Evolutionary conservation across 352 stramenopile genomes (phyloP), one percentile per base, ranked within the genome.

Genomic region (Nothophytophthora sp.): DNA sequence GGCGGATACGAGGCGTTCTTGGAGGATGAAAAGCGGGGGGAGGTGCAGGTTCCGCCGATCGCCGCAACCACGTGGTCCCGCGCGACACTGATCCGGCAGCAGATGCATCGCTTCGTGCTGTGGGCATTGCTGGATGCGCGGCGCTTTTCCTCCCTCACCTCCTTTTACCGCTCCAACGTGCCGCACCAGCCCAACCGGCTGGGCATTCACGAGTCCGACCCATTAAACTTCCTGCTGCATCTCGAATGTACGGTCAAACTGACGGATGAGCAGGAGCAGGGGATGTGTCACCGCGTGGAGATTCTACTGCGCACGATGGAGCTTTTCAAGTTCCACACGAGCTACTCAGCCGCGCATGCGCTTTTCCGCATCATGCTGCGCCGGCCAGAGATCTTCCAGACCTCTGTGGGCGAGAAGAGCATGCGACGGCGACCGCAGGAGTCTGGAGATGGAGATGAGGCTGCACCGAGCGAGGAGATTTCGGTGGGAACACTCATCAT

Each of bases 141-240:
- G 2, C 62, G 53, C 2, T 49, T 68, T 30, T 38, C 64, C 8
- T 33, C 46, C 1, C 76, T 86, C 66, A 42, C 37, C 22, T 15
- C 32, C 15, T 78, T 83, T 25, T 90, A 79, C 39, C 69, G 72
- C 10, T 46, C 39, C 19, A 51, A 80, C 60, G 69, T 88, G n/a
- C 52, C 59, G 8, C 50, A 43, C 29, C 74, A 63, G 13, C 65
- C 50, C 19, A 90, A 90, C 54, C 49, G 57, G 16, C 40, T 65
- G 13, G 44, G 61, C 6, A 50, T 88, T 19, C 76, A 81, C 41
- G 79, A 90, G 48, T 68, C 74, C 1, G 79, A 90, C 27, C 27
- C 76, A 18, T 61, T 88, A 25, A 90, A 88, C 50, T 90, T 88
- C 23, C 34, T 90, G 25, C 29, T 90, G 59, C 61, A 65, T 36